Percentiles rank a stretch among this genome's conserved stretches.
phyloP scores from a whole-genome alignment of 2,329 filamentous ascomycete species.

The Phialocephala sp. region DNA sequence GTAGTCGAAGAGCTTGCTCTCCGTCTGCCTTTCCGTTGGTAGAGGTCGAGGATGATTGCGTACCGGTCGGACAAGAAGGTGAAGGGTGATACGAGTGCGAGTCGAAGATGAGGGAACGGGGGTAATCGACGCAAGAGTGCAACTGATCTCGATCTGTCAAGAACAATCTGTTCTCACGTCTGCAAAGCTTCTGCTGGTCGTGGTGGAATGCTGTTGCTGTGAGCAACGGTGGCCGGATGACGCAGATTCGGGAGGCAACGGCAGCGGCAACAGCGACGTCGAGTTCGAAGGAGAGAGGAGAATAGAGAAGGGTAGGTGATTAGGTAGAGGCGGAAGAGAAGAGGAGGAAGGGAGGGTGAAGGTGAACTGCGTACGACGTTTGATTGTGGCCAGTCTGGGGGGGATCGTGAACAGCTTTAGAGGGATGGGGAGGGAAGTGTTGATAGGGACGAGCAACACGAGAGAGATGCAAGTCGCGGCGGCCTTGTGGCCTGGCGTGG shows the following conservation, averaged over 20 bases:
- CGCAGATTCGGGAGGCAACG: constrained; percentile 27
- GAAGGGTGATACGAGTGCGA: constrained; percentile 5
- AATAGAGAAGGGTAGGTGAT: constrained; percentile 34
- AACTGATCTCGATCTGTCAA: constrained; percentile 1
- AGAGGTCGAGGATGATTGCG: constrained; percentile 16
- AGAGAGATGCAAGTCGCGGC: not conserved
- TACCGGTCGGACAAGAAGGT: constrained; percentile 12
- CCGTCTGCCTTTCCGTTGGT: constrained; percentile 42
- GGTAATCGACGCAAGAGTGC: constrained; percentile 6
- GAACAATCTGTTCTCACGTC: not conserved
- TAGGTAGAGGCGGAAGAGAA: constrained; percentile 43
- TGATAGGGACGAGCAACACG: not conserved
- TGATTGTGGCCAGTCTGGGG: constrained; percentile 38
- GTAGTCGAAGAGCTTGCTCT: constrained; percentile 57
- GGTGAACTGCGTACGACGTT: constrained; percentile 41
- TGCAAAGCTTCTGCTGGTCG: constrained; percentile 20
- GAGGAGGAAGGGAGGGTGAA: constrained; percentile 42
- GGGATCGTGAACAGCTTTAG: constrained; percentile 27
- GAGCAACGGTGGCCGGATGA: constrained; percentile 32
- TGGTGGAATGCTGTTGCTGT: constrained; percentile 32
- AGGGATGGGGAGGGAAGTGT: constrained; percentile 8
- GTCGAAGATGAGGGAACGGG: not conserved
- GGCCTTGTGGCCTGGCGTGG: not conserved
- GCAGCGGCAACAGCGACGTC: constrained; percentile 23
- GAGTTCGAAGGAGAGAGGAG: constrained; percentile 28